Percentiles rank a stretch among this genome's conserved stretches.
Conservation (phyloP, 2,329 filamentous ascomycete genomes). For the Cladosporium colombiae region DNA sequence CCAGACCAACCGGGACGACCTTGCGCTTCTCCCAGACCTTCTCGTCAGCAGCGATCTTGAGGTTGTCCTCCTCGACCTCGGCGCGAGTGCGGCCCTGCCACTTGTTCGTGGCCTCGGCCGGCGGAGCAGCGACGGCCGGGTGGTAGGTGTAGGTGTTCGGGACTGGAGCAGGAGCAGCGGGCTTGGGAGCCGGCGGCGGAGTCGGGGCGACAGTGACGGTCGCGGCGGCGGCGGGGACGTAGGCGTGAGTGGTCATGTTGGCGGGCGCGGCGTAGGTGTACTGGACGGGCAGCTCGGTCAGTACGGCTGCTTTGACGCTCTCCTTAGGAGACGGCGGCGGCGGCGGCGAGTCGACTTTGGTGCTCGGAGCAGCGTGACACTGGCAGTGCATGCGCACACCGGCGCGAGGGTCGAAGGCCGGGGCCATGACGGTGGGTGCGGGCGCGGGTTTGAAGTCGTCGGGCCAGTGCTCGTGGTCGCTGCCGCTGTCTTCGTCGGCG, state of each 20-base stretch:
- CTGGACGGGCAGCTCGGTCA: conserved; percentile 3
- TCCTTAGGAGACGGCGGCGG: conserved; percentile 12
- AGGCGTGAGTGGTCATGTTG: conserved; percentile 24
- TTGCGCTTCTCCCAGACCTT: conserved; percentile 38
- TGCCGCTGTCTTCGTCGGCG: conserved; percentile 20
- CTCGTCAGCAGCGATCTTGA: conserved; percentile 39
- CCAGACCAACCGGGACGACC: conserved; percentile 35
- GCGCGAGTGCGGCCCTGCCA: conserved; percentile 41
- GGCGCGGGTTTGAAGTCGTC: conserved; percentile 27
- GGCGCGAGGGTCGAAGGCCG: conserved; percentile 33
- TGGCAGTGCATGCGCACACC: conserved; percentile 33
- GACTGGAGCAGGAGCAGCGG: background rate
- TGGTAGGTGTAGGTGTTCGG: conserved; percentile 18
- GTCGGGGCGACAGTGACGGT: conserved; percentile 18
- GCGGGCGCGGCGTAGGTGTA: conserved; percentile 17
- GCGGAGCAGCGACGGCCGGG: conserved; percentile 12
- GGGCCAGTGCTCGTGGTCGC: conserved; percentile 37
- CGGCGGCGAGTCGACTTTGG: conserved; percentile 24
- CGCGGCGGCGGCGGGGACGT: conserved; percentile 21
- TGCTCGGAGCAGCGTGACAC: conserved; percentile 3
- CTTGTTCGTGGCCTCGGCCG: conserved; percentile 23
- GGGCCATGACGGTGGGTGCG: conserved; percentile 21
- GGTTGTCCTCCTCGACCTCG: conserved; percentile 42
- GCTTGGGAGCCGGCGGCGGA: conserved; percentile 16
- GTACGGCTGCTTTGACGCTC: background rate